Percentiles rank a stretch among this genome's conserved stretches.
Conservation (phyloP, 495 filamentous ascomycete genomes). For the Tuber umbilicatum region DNA sequence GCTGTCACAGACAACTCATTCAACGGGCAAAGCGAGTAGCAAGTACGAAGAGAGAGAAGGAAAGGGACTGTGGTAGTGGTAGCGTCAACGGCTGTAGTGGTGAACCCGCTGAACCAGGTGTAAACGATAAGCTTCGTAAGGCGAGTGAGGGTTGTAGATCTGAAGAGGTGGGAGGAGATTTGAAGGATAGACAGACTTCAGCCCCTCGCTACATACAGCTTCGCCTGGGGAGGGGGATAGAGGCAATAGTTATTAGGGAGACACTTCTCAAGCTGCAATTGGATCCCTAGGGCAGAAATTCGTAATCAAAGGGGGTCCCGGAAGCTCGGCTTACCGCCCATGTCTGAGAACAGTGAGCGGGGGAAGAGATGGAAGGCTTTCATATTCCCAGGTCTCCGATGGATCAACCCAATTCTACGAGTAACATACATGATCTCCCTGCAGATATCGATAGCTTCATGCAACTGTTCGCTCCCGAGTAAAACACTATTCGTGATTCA, state of each 20-base stretch:
- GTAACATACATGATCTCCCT: slow-evolving; percentile 3
- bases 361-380: not conserved
- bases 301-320: not conserved
- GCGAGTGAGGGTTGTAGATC: not conserved
- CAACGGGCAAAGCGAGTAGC: slow-evolving; percentile 7
- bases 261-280: not conserved
- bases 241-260: not conserved
- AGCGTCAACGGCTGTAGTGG: not conserved
- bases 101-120: not conserved
- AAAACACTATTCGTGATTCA: not conserved
- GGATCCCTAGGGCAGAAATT: not conserved
- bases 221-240: not conserved
- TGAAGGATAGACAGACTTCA: not conserved
- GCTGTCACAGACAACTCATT: slow-evolving; percentile 41
- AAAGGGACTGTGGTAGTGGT: not conserved
- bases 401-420: not conserved
- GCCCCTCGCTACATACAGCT: not conserved
- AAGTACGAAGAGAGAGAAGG: not conserved
- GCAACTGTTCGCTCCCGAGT: not conserved
- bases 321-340: not conserved
- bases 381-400: not conserved
- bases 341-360: not conserved
- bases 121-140: not conserved
- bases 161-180: not conserved
- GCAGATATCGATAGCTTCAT: not conserved